Evolutionary conservation across 164 flowering plant genomes (phyloP).

Genomic region (Kalanchoe fedtschenkoi): DNA sequence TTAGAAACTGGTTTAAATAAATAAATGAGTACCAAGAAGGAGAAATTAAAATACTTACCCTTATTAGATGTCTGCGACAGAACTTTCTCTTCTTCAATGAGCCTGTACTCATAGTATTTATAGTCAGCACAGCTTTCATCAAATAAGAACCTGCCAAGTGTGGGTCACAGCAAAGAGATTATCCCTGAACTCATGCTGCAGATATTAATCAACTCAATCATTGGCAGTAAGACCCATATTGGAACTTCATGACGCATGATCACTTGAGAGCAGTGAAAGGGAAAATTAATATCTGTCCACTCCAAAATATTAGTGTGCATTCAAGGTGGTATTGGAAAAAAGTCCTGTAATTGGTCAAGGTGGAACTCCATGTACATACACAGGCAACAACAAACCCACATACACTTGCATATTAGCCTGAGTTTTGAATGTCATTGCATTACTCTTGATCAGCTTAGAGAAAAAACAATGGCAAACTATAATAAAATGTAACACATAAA

Average conservation of each 20-base stretch:
- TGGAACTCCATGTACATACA: not conserved
- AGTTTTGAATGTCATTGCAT: no score
- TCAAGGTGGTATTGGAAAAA: no score
- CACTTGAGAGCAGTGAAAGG: no score
- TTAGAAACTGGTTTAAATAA: not conserved
- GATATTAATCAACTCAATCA: not conserved
- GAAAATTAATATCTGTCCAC: no score
- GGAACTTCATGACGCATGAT: not conserved
- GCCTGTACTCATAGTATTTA: conserved; percentile 80
- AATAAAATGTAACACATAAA: not conserved
- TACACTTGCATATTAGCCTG: not conserved
- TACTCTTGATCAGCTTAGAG: not conserved
- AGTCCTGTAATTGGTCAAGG: not conserved
- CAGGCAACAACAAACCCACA: not conserved
- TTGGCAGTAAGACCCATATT: not conserved
- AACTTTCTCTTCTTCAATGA: conserved; percentile 67
- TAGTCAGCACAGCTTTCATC: conserved; percentile 66
- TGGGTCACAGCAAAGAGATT: not conserved
- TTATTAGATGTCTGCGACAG: conserved; percentile 32
- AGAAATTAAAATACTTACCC: conserved; percentile 29
- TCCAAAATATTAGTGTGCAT: no score
- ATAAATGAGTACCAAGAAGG: not conserved
- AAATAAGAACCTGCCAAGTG: conserved; percentile 65
- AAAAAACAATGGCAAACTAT: not conserved
- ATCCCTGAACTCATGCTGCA: not conserved